Evolutionary conservation across 1,284 basidiomycete genomes (phyloP).

Genomic region (Apiotrichum sp.): DNA sequence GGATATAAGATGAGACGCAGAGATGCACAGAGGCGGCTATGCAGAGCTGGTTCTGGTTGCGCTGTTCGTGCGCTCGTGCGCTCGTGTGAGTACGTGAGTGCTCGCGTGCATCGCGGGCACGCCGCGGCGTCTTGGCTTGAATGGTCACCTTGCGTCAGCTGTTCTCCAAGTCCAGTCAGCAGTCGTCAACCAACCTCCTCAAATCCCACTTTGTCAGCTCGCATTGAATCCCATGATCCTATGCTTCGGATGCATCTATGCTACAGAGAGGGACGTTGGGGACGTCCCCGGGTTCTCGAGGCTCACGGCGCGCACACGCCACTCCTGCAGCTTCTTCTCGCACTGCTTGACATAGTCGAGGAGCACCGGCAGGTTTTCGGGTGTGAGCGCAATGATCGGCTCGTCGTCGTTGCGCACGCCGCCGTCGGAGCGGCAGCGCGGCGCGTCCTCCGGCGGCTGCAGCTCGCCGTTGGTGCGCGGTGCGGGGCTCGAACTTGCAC

Average conservation of each 20-base stretch:
- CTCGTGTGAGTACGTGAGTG: too few relatives aligned
- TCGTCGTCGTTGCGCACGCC: slow-evolving; percentile 5
- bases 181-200: too few relatives aligned
- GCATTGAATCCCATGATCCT: too few relatives aligned
- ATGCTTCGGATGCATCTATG: background rate
- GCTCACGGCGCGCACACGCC: slow-evolving; percentile 15
- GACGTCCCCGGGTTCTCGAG: background rate
- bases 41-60: too few relatives aligned
- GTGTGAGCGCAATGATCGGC: slow-evolving; percentile 34
- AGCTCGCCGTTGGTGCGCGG: background rate
- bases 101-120: too few relatives aligned
- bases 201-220: too few relatives aligned
- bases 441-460: slow-evolving; percentile 2
- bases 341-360: slow-evolving; percentile 39
- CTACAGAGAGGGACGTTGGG: background rate
- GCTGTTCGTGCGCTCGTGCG: too few relatives aligned
- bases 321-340: slow-evolving; percentile 35
- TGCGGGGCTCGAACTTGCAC: slow-evolving; percentile 8
- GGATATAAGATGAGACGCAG: too few relatives aligned
- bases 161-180: too few relatives aligned
- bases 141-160: too few relatives aligned
- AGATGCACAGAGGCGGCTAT: too few relatives aligned
- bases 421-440: slow-evolving; percentile 10
- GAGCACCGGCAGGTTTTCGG: slow-evolving; percentile 39
- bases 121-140: too few relatives aligned